Base-by-base conservation (phyloP, 2,329 filamentous ascomycete genomes). In the Trichophaea hybrida region DNA sequence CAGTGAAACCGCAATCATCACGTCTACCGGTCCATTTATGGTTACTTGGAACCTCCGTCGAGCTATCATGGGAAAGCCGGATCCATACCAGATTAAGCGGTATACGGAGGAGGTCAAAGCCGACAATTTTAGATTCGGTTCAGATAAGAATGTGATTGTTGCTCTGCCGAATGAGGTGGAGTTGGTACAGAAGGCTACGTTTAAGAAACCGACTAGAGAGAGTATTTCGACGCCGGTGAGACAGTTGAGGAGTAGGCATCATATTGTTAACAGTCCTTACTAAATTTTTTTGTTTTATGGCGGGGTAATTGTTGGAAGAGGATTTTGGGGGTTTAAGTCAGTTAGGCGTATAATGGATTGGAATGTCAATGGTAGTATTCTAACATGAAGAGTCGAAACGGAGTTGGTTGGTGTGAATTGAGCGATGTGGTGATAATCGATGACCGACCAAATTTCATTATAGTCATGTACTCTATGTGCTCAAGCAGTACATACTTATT, bases 121-220 rank as follows among this genome's bases (percentile, higher is more conserved):
- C 3, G 93, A 98, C 72, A 94, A 98, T 72, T 98, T 98, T 82
- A 89, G 93, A 69, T 98, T 89, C 69, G 91, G 91, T 51, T 90
- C 85, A 4, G 93, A 98, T 73, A 94, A 95, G 80, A 96, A 96
- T 69, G 88, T 98, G 68, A 95, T 98, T 69, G 91, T 98, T 38
- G 93, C 93, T 0, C 76, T 98, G 64, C 90, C 93, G 1, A 95
- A 98, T 70, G 90, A 97, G 72, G 93, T 98, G 67, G 94, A 96
- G 73, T 97, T 97, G 90, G 88, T 98, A 10, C 85, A 84, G 50
- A 90, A 32, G 73, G 80, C 85, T 68, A 84, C 82, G 59, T 80
- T 98, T 70, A 88, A 88, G 77, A 84, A 84, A 69, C 89, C 91
- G 1, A 97, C 93, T 0, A 78, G 93, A 40, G 89, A 98, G 76